A percentile compares a stretch with the other conserved stretches of the same genome.
These are phyloP conservation scores for Leccinum solheimii DNA, from an alignment of 1,284 basidiomycete genomes.

Conservation along the genomic window DNA sequence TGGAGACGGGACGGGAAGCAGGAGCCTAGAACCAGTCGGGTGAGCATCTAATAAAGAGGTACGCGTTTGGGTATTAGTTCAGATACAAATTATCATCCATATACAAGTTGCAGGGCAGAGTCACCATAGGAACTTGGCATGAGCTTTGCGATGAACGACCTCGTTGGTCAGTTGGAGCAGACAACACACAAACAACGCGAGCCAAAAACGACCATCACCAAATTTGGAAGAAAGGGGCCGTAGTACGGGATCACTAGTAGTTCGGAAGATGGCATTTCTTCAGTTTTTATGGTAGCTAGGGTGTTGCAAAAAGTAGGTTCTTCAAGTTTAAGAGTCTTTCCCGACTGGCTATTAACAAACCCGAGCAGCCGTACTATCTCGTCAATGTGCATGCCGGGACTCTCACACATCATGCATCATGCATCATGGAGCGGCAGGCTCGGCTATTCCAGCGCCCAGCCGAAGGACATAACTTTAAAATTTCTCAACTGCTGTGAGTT, in stretches of 20 bases:
- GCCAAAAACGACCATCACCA: constrained; percentile 13
- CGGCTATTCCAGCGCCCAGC: not conserved
- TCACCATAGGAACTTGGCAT: constrained; percentile 27
- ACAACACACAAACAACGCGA: constrained; percentile 13
- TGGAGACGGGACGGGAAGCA: not conserved
- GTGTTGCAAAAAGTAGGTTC: not conserved
- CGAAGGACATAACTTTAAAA: not conserved
- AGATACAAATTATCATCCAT: not conserved
- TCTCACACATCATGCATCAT: not conserved
- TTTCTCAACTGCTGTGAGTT: not conserved
- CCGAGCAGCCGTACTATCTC: not conserved
- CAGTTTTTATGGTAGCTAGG: not conserved
- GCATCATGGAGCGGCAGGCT: not conserved
- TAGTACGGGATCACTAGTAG: not conserved
- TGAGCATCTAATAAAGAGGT: not conserved
- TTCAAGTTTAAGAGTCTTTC: not conserved
- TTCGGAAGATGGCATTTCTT: not conserved
- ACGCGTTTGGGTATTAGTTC: not conserved
- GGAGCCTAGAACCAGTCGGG: not conserved
- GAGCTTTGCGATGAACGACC: not conserved
- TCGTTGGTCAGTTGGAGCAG: not conserved
- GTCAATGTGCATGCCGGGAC: not conserved
- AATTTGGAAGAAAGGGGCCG: constrained; percentile 10
- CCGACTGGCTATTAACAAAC: not conserved
- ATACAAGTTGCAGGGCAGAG: not conserved